Percentiles rank a stretch among this genome's conserved stretches.
These are phyloP conservation scores for Venturia pyrina DNA, from an alignment of 2,329 filamentous ascomycete species.

Conservation along the genomic window DNA sequence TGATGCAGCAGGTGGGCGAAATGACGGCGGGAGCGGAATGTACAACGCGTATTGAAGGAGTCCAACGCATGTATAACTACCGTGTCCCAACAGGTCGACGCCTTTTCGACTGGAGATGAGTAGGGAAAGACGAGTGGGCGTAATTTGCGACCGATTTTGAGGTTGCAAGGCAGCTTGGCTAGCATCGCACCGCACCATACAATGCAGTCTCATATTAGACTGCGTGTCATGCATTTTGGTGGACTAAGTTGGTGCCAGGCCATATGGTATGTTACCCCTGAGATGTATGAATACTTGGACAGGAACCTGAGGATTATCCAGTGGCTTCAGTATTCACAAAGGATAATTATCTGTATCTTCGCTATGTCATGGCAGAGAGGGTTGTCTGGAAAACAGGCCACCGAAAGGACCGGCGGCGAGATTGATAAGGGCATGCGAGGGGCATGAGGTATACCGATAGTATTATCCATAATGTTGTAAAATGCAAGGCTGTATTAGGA, in stretches of 20 bases:
- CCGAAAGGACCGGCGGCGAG: neutral
- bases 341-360: neutral
- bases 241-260: neutral
- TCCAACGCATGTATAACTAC: neutral
- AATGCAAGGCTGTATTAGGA: neutral
- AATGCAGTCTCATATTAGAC: neutral
- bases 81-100: neutral
- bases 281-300: neutral
- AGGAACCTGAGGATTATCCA: neutral
- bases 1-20: constrained; percentile 6
- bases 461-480: neutral
- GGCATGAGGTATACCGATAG: neutral
- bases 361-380: neutral
- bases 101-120: neutral
- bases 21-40: constrained; percentile 2
- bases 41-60: constrained; percentile 7
- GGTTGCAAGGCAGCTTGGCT: neutral
- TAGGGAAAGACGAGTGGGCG: neutral
- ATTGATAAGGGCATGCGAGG: neutral
- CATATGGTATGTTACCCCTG: neutral
- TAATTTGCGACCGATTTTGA: neutral
- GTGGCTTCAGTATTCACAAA: neutral
- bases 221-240: neutral
- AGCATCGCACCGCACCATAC: neutral
- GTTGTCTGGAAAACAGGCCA: neutral